Evolutionary conservation across 805 yeast genomes (phyloP).

Genomic region (Cyberlindnera petersonii): DNA sequence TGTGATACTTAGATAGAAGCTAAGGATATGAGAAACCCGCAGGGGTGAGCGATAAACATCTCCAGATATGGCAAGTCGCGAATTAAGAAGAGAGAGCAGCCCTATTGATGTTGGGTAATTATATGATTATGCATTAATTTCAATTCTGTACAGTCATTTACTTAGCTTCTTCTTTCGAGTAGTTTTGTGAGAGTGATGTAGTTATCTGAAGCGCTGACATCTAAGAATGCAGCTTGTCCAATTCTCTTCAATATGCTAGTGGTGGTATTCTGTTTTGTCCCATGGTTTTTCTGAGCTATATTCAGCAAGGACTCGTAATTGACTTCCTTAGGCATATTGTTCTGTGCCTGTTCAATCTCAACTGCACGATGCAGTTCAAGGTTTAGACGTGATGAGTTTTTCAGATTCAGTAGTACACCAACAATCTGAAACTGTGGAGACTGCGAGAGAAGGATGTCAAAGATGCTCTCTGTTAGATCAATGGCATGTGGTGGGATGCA

Average conservation of each 20-base stretch:
- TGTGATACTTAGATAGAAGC: too few species aligned
- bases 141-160: background rate
- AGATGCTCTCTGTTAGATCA: conserved; percentile 7
- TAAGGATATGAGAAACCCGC: too few species aligned
- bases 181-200: conserved; percentile 7
- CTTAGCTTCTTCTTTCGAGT: background rate
- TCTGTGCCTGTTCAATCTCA: background rate
- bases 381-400: conserved; percentile 8
- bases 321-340: conserved; percentile 3
- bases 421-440: conserved; percentile 6
- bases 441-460: conserved; percentile 8
- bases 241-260: conserved; percentile 9
- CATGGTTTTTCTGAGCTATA: conserved; percentile 12
- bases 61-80: too few species aligned
- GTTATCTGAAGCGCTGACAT: conserved; percentile 7
- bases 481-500: conserved; percentile 17
- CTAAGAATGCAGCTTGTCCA: conserved; percentile 13
- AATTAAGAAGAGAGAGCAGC: too few species aligned
- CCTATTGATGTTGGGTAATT: background rate
- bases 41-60: too few species aligned
- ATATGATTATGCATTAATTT: background rate
- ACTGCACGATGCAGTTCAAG: conserved; percentile 8
- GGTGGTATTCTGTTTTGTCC: conserved; percentile 1
- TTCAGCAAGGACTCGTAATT: conserved; percentile 16
- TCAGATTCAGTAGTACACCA: conserved; percentile 11